Evolutionary conservation across 148 eudicot species (phyloP).

Genomic region (Nepenthes gracilis): DNA sequence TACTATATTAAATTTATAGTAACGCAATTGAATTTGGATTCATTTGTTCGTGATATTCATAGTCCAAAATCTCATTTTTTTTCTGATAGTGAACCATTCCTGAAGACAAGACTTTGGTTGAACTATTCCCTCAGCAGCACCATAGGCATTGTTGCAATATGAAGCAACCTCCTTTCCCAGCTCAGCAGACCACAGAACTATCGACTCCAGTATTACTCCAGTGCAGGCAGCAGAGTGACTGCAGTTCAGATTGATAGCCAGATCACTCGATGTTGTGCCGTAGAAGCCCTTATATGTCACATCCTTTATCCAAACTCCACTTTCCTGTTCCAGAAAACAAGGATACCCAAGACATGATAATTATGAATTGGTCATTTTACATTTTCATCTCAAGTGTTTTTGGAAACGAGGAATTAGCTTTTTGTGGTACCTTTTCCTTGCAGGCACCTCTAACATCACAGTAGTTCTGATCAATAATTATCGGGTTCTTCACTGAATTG

Average conservation of each 20-base stretch:
- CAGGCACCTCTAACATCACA: constrained; percentile 20
- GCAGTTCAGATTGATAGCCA: constrained; percentile 45
- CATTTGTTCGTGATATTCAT: no score
- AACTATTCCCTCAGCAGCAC: constrained; percentile 15
- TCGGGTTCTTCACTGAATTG: constrained; percentile 30
- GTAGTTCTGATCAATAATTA: constrained; percentile 55
- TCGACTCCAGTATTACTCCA: constrained; percentile 20
- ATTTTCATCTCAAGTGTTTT: background rate
- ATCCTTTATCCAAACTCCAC: constrained; percentile 42
- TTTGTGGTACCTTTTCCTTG: constrained; percentile 13
- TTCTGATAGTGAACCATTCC: no score
- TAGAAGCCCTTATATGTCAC: constrained; percentile 26
- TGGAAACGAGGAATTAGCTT: background rate
- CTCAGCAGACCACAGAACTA: constrained; percentile 17
- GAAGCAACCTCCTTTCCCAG: constrained; percentile 23
- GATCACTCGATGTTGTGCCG: constrained; percentile 34
- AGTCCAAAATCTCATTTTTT: no score
- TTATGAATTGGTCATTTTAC: background rate
- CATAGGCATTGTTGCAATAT: constrained; percentile 35
- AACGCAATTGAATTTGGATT: no score
- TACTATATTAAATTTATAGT: no score
- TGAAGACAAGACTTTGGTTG: constrained; percentile 31
- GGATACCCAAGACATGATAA: background rate
- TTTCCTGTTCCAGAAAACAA: constrained; percentile 9
- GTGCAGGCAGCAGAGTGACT: constrained; percentile 32